Percentiles rank a stretch among this genome's conserved stretches.
Evolutionary conservation across 176 grass and related monocot genomes (phyloP).

Genomic region (Rhynchospora tenuis): DNA sequence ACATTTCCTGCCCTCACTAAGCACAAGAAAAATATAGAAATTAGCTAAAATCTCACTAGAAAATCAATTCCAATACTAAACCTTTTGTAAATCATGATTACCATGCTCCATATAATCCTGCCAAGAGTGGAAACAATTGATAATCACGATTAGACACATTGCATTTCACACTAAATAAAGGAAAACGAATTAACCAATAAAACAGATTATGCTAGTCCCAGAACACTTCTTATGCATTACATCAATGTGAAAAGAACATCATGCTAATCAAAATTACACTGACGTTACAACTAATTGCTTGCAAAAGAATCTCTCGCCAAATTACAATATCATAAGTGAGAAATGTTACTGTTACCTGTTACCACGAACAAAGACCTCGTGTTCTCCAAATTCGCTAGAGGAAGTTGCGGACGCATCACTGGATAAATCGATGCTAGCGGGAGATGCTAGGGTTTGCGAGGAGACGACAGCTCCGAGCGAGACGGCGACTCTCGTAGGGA

Average conservation of each 20-base stretch:
- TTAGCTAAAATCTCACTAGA: too few relatives aligned
- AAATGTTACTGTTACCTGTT: conserved; percentile 37
- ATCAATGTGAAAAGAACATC: too few relatives aligned
- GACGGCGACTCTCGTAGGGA: too few relatives aligned
- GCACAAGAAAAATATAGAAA: too few relatives aligned
- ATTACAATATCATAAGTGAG: neutral
- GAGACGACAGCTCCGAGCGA: conserved; percentile 50
- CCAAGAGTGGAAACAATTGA: conserved; percentile 9
- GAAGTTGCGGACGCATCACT: conserved; percentile 21
- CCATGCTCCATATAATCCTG: conserved; percentile 96
- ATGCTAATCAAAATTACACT: neutral
- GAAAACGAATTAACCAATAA: neutral
- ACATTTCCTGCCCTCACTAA: too few relatives aligned
- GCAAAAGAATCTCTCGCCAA: neutral
- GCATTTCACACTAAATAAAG: neutral
- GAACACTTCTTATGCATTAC: too few relatives aligned
- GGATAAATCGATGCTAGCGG: conserved; percentile 16
- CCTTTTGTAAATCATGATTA: conserved; percentile 75
- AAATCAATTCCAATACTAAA: too few relatives aligned
- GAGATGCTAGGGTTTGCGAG: conserved; percentile 45
- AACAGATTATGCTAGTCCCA: too few relatives aligned
- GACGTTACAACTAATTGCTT: neutral
- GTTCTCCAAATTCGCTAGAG: conserved; percentile 56
- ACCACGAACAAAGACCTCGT: conserved; percentile 92
- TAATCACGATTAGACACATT: neutral